Base-by-base conservation (phyloP, 176 grass and related monocot genomes). In the Aegilops speltoides region DNA sequence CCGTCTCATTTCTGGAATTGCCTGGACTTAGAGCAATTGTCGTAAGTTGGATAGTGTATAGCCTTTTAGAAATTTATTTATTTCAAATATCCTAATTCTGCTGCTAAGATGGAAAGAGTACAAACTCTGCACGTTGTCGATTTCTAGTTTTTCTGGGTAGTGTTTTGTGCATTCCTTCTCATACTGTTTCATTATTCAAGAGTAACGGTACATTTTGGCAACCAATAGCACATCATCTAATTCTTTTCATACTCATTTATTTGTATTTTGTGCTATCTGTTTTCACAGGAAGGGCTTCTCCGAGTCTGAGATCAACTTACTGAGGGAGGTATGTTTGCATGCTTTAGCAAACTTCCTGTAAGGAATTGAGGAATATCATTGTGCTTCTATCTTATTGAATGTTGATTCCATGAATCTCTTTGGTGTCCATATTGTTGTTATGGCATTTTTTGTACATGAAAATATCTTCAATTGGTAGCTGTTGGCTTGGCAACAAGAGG, bases 251-350 rank as follows among this genome's bases (percentile, higher is more conserved):
- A 41, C 32, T 80, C 24, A 79, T 85, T 83, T 88, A 2, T 84
- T 50, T 90, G 41, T 57, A 43, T 78, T 83, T 60, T 91, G 56
- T 37, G 38, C 36, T 52, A 26, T 89, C 60, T 84, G 7, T 32
- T 90, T 81, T 95, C 23, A 46, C 52, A 97, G 95, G 92, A 93
- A 91, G 89, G 97, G 94, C 36, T 91, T 98, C 68, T 96, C 94
- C 0, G 92, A 94, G 79, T 84, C 92, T 36, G 97, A 98, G 87
- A 94, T 98, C 85, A 93, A 79, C 76, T 90, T 98, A 80, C 92
- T 98, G 20, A 98, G 85, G 84, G 87, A 91, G 92, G 95, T 97
- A 91, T 38, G 50, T 12, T 91, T 56, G 23, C 32, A 50, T 86
- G 56, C 13, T 50, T 37, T 68, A 41, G 28, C 60, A 22, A 81